These are phyloP conservation scores for Nigrograna mackinnonii DNA, from an alignment of 2,329 filamentous ascomycete species.

Conservation along the genomic window DNA sequence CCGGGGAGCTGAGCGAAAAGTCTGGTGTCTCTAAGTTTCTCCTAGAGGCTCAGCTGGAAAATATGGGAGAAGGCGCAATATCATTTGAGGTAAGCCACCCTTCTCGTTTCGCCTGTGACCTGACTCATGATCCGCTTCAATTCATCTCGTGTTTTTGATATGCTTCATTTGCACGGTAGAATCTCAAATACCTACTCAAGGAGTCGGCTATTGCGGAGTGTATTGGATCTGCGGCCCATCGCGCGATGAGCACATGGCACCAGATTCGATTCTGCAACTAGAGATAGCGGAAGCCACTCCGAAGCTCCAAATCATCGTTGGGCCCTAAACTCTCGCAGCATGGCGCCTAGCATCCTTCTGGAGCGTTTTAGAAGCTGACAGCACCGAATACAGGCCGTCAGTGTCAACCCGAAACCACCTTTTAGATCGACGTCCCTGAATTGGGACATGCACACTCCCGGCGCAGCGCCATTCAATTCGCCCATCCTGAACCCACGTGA, in stretches of 20 bases:
- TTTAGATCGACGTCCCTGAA: slow-evolving; percentile 59
- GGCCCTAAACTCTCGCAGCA: no score
- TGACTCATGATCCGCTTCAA: no score
- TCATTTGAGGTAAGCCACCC: slow-evolving; percentile 73
- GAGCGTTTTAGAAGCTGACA: slow-evolving; percentile 6
- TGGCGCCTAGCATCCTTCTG: no score
- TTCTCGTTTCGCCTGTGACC: no score
- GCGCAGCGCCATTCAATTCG: slow-evolving; percentile 31
- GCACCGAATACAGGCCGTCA: slow-evolving; percentile 35
- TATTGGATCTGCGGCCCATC: no score
- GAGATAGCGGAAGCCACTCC: slow-evolving; percentile 15
- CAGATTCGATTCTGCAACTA: slow-evolving; percentile 15
- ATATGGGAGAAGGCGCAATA: slow-evolving; percentile 82
- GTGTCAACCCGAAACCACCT: slow-evolving; percentile 54
- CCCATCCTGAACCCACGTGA: slow-evolving; percentile 64
- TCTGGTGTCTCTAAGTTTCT: slow-evolving; percentile 63
- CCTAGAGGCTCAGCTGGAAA: slow-evolving; percentile 93
- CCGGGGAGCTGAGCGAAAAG: slow-evolving; percentile 62
- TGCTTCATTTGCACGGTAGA: no score
- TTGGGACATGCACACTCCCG: slow-evolving; percentile 52
- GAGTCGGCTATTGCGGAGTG: no score
- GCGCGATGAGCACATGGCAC: no score
- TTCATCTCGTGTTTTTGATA: no score
- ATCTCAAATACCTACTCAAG: no score
- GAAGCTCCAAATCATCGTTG: slow-evolving; percentile 2